phyloP scores from a whole-genome alignment of 768 basidiomycete genomes.

The Serendipita sp. region DNA sequence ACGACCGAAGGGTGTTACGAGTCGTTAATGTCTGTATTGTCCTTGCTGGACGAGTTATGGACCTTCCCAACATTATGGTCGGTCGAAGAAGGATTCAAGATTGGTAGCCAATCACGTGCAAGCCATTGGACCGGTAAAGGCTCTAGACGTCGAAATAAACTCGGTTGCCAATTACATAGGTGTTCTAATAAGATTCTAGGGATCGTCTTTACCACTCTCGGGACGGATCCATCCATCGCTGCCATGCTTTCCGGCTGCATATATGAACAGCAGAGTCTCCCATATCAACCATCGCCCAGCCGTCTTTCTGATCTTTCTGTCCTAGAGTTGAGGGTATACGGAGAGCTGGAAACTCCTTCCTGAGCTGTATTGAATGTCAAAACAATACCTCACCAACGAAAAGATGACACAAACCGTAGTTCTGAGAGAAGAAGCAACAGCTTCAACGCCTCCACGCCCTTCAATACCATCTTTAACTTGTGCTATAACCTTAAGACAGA shows the following conservation, averaged over 20 bases:
- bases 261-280: conserved; percentile 70
- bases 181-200: not conserved
- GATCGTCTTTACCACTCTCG: not conserved
- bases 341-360: conserved; percentile 40
- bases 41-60: not conserved
- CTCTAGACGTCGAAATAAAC: not conserved
- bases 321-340: conserved; percentile 47
- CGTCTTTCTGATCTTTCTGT: conserved; percentile 37
- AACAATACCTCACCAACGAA: not conserved
- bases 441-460: conserved; percentile 59
- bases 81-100: not conserved
- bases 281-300: conserved; percentile 75
- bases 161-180: too few species aligned
- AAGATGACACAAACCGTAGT: conserved; percentile 40
- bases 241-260: conserved; percentile 44
- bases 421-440: conserved; percentile 49
- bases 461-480: conserved; percentile 79
- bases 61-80: not conserved
- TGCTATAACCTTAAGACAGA: not conserved
- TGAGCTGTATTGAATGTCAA: conserved; percentile 26
- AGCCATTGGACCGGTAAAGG: not conserved
- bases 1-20: conserved; percentile 25
- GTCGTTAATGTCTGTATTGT: not conserved
- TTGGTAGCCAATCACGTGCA: not conserved
- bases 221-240: conserved; percentile 41